Evolutionary conservation across 371 early-diverging fungal species (phyloP).

Genomic region (Mortierella sp.): DNA sequence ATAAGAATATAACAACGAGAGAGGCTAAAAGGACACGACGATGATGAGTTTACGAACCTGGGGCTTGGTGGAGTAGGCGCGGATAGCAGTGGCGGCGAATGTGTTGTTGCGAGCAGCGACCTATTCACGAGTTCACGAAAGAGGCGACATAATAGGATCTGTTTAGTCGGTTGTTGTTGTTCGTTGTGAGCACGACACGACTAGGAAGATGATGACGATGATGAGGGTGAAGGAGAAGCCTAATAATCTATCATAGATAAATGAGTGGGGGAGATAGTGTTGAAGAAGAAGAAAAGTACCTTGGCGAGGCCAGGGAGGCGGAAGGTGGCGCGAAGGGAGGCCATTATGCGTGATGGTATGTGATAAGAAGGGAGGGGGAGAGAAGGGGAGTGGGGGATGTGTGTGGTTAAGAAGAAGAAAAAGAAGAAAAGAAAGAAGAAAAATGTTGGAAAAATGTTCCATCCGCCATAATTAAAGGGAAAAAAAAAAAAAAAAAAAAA

Average conservation of each 20-base stretch:
- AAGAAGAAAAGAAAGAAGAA: slow-evolving; percentile 6
- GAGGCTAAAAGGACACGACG: no score
- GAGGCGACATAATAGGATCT: neutral
- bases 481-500: neutral
- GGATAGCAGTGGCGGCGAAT: slow-evolving; percentile 37
- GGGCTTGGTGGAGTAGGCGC: slow-evolving; percentile 59
- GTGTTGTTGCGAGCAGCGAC: slow-evolving; percentile 56
- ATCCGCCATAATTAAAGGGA: neutral
- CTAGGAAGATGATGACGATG: neutral
- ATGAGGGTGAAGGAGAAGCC: neutral
- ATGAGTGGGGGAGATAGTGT: no score
- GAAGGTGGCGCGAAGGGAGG: slow-evolving; percentile 39
- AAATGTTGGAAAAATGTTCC: slow-evolving; percentile 2
- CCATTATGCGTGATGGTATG: slow-evolving; percentile 19
- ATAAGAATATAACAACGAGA: slow-evolving; percentile 70
- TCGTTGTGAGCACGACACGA: neutral
- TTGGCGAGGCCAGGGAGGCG: slow-evolving; percentile 37
- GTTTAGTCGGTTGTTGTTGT: neutral
- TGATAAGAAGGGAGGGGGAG: neutral
- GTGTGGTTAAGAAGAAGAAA: slow-evolving; percentile 14
- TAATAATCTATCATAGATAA: neutral
- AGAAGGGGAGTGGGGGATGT: neutral
- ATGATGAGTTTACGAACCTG: slow-evolving; percentile 52
- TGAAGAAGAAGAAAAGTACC: slow-evolving; percentile 13
- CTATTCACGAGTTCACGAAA: slow-evolving; percentile 6